These are phyloP conservation scores for Teratosphaeria epicoccoides DNA, from an alignment of 2,329 filamentous ascomycete genomes.

Conservation along the genomic window DNA sequence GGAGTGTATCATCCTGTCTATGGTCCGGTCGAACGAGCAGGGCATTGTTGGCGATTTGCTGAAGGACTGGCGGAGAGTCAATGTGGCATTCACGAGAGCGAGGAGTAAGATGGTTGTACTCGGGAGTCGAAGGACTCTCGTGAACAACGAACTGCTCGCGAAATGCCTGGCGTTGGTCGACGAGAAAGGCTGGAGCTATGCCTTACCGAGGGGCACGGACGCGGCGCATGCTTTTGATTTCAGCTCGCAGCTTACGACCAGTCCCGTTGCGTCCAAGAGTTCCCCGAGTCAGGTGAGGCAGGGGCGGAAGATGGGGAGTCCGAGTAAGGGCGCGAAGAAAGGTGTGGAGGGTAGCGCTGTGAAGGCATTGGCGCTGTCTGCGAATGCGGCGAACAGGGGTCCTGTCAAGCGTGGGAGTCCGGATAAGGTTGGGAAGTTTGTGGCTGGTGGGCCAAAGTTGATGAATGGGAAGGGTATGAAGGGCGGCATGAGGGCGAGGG, in stretches of 20 bases:
- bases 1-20: slow-evolving; percentile 75
- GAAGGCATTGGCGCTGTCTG: slow-evolving; percentile 4
- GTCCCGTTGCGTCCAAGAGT: slow-evolving; percentile 2
- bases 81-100: slow-evolving; percentile 88
- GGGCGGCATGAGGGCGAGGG: slow-evolving; percentile 1
- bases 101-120: slow-evolving; percentile 85
- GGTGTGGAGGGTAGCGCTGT: background rate
- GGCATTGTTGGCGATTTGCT: slow-evolving; percentile 81
- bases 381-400: slow-evolving; percentile 7
- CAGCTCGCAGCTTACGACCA: slow-evolving; percentile 13
- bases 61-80: slow-evolving; percentile 84
- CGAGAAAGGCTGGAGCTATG: slow-evolving; percentile 64
- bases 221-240: slow-evolving; percentile 16
- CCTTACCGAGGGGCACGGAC: slow-evolving; percentile 39
- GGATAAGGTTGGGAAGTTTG: slow-evolving; percentile 1
- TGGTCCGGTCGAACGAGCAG: slow-evolving; percentile 77
- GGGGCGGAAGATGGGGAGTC: background rate
- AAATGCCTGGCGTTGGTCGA: slow-evolving; percentile 71
- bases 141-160: slow-evolving; percentile 59
- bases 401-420: slow-evolving; percentile 5
- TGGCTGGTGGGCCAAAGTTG: slow-evolving; percentile 1
- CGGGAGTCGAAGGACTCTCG: slow-evolving; percentile 70
- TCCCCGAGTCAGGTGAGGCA: slow-evolving; percentile 6
- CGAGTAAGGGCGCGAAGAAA: background rate
- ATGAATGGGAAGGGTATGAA: slow-evolving; percentile 9